A percentile compares a stretch with the other conserved stretches of the same genome.
These are phyloP conservation scores for Pythium aquatile DNA, from an alignment of 352 stramenopile genomes.

Conservation along the genomic window DNA sequence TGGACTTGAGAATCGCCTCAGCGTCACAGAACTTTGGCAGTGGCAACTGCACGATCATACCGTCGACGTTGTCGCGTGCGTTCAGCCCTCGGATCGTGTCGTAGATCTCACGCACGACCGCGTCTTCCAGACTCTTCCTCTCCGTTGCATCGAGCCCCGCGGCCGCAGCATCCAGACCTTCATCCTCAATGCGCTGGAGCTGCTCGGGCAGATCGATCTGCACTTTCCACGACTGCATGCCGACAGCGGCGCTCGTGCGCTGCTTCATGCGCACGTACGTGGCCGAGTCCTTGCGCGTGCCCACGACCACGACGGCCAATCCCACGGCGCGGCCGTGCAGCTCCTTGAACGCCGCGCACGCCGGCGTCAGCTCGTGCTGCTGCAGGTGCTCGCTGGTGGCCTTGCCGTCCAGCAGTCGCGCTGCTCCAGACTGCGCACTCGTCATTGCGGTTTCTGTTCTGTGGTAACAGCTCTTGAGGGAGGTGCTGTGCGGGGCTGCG, in stretches of 20 bases:
- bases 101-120: slow-evolving; percentile 42
- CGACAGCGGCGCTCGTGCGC: slow-evolving; percentile 93
- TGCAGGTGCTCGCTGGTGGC: slow-evolving; percentile 82
- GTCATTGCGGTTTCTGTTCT: not conserved
- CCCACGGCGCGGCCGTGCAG: slow-evolving; percentile 74
- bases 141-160: slow-evolving; percentile 15
- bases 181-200: slow-evolving; percentile 24
- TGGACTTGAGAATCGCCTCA: slow-evolving; percentile 88
- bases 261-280: slow-evolving; percentile 99
- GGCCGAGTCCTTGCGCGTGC: slow-evolving; percentile 92
- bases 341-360: slow-evolving; percentile 51
- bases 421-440: not conserved
- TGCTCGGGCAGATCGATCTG: slow-evolving; percentile 40
- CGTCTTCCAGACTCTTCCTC: slow-evolving; percentile 17
- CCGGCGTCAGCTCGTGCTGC: slow-evolving; percentile 76
- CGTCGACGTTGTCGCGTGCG: slow-evolving; percentile 63
- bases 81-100: slow-evolving; percentile 68
- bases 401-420: slow-evolving; percentile 72
- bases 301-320: slow-evolving; percentile 98
- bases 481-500: not conserved
- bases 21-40: slow-evolving; percentile 94
- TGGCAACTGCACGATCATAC: slow-evolving; percentile 91
- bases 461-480: not conserved
- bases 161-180: slow-evolving; percentile 7
- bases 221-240: slow-evolving; percentile 90